Conservation (phyloP, 2,329 filamentous ascomycete species). For the Fusarium illudens region DNA sequence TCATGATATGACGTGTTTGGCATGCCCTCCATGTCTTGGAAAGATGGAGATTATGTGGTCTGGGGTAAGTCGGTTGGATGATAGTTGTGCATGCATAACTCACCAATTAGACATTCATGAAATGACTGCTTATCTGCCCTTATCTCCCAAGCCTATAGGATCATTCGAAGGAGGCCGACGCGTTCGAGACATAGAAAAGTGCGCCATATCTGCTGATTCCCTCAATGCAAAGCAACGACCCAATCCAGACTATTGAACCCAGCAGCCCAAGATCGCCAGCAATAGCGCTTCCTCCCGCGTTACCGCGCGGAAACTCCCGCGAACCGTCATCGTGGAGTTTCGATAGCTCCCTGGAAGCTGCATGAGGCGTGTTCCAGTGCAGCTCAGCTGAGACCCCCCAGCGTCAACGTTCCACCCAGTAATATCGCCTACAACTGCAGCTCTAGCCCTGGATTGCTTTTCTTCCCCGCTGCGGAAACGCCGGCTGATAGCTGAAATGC, state of each 20-base stretch:
- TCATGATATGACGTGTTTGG: too few relatives aligned
- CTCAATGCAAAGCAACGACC: neutral
- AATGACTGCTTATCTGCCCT: neutral
- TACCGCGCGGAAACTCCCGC: neutral
- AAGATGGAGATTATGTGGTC: neutral
- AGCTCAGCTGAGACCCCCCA: neutral
- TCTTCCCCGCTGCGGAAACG: neutral
- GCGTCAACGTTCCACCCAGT: neutral
- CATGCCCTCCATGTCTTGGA: neutral
- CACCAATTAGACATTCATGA: neutral
- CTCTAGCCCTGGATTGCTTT: neutral
- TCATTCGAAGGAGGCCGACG: neutral
- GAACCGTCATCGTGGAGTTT: neutral
- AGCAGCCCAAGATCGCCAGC: neutral
- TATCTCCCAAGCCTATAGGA: neutral
- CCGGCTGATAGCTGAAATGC: neutral
- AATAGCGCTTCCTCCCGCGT: neutral
- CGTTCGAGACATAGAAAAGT: neutral
- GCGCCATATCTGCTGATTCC: neutral
- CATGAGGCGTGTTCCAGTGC: neutral
- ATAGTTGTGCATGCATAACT: neutral
- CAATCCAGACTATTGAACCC: neutral
- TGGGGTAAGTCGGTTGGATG: neutral
- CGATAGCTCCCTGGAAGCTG: neutral
- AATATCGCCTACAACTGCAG: neutral